These are phyloP conservation scores for Nakaseomyces kungkrabaensis DNA, from an alignment of 1,139 yeast species.

Conservation along the genomic window DNA sequence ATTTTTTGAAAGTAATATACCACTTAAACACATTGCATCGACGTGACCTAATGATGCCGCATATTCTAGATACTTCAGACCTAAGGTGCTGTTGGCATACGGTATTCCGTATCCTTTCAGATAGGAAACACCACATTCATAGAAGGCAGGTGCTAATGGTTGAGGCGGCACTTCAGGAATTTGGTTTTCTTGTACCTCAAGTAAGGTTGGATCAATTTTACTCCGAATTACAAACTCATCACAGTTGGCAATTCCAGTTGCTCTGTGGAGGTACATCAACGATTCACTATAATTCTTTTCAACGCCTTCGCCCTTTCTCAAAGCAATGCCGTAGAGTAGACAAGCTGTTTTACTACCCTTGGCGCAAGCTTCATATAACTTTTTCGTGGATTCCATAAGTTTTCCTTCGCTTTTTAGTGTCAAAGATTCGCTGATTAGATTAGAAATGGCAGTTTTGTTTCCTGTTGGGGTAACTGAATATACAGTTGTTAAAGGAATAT, in stretches of 20 bases:
- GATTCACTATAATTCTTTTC: constrained; percentile 49
- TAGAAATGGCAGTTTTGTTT: background rate
- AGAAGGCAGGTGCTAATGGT: constrained; percentile 35
- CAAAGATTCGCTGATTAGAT: constrained; percentile 32
- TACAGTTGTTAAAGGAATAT: background rate
- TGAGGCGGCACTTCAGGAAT: constrained; percentile 24
- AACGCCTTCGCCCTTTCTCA: constrained; percentile 65
- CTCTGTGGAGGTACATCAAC: constrained; percentile 50
- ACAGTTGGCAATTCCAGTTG: constrained; percentile 32
- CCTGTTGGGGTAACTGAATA: background rate
- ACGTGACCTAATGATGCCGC: constrained; percentile 63
- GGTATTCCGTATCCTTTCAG: constrained; percentile 51
- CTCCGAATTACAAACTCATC: constrained; percentile 20
- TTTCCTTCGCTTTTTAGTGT: constrained; percentile 49
- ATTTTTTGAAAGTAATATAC: constrained; percentile 56
- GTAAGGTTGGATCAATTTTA: constrained; percentile 29
- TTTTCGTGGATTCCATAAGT: constrained; percentile 60
- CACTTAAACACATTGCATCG: constrained; percentile 64
- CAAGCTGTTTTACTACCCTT: constrained; percentile 56
- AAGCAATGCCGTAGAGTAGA: constrained; percentile 60
- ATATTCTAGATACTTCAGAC: constrained; percentile 50
- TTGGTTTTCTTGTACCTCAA: constrained; percentile 14
- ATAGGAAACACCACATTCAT: constrained; percentile 55
- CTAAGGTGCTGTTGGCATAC: constrained; percentile 44
- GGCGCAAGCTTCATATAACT: constrained; percentile 36